These are phyloP conservation scores for Pleurotus citrinopileatus DNA, from an alignment of 768 basidiomycete genomes.

Conservation along the genomic window DNA sequence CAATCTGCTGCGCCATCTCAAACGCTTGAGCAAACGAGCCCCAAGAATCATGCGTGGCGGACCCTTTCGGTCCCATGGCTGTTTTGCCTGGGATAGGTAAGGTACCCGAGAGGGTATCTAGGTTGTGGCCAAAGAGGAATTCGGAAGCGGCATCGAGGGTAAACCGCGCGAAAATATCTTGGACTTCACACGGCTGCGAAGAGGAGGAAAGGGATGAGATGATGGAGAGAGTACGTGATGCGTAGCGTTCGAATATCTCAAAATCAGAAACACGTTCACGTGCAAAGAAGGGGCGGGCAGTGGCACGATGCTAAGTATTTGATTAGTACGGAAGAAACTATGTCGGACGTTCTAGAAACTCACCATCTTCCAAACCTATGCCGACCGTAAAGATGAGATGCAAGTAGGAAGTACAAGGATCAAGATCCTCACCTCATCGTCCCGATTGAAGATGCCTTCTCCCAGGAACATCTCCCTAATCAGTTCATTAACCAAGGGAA, in stretches of 20 bases:
- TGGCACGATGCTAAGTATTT: slow-evolving; percentile 54
- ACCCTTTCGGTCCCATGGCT: slow-evolving; percentile 53
- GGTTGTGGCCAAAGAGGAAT: slow-evolving; percentile 66
- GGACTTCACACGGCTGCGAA: slow-evolving; percentile 52
- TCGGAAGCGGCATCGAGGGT: slow-evolving; percentile 71
- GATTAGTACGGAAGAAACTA: neutral
- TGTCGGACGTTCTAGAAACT: slow-evolving; percentile 17
- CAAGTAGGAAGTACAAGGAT: no score
- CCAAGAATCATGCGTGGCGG: slow-evolving; percentile 57
- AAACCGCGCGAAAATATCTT: slow-evolving; percentile 68
- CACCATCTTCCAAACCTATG: slow-evolving; percentile 62
- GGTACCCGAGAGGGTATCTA: slow-evolving; percentile 55
- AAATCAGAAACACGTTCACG: slow-evolving; percentile 72
- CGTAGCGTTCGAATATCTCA: slow-evolving; percentile 60
- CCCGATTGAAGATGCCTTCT: slow-evolving; percentile 74
- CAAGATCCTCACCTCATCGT: slow-evolving; percentile 52
- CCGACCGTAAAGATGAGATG: no score
- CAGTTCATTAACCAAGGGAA: slow-evolving; percentile 6
- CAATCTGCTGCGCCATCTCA: slow-evolving; percentile 50
- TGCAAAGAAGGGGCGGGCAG: slow-evolving; percentile 72
- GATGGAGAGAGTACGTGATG: slow-evolving; percentile 43
- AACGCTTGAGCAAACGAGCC: slow-evolving; percentile 62
- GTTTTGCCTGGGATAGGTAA: slow-evolving; percentile 49
- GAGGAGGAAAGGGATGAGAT: slow-evolving; percentile 38
- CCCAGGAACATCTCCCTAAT: slow-evolving; percentile 63